Evolutionary conservation across 2,329 filamentous ascomycete genomes (phyloP).

Genomic region (Cladophialophora yegresii): DNA sequence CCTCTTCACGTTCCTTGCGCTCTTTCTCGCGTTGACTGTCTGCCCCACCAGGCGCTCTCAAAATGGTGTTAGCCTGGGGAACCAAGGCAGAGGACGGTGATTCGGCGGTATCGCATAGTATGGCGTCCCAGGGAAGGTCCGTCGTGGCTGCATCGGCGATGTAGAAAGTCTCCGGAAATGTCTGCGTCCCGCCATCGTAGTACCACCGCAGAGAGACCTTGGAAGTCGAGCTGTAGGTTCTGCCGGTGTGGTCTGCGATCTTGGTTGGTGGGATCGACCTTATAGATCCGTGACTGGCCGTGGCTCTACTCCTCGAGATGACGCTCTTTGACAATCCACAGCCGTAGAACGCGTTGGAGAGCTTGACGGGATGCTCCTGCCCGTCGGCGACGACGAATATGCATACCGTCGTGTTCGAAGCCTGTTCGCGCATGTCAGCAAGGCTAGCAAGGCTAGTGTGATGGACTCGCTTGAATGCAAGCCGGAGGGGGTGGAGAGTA

Average conservation of each 20-base stretch:
- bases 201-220: constrained; percentile 31
- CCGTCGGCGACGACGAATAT: constrained; percentile 32
- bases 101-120: constrained; percentile 22
- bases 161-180: constrained; percentile 31
- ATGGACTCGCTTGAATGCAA: background rate
- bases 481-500: constrained; percentile 7
- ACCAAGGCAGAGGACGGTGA: constrained; percentile 3
- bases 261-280: constrained; percentile 8
- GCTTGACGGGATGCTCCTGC: constrained; percentile 27
- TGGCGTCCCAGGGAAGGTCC: constrained; percentile 24
- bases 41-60: constrained; percentile 3
- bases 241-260: constrained; percentile 24
- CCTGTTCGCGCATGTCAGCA: background rate
- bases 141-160: constrained; percentile 21
- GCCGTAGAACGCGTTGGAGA: constrained; percentile 23
- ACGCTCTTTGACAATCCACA: constrained; percentile 20
- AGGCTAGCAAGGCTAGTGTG: background rate
- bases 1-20: constrained; percentile 13
- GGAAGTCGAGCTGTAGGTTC: constrained; percentile 17
- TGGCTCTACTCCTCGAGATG: constrained; percentile 27
- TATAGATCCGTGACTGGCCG: constrained; percentile 23
- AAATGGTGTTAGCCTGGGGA: constrained; percentile 17
- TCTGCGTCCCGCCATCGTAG: constrained; percentile 30
- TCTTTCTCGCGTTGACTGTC: constrained; percentile 18
- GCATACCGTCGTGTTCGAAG: constrained; percentile 8